A percentile compares a stretch with the other conserved stretches of the same genome.
Conservation (phyloP, 371 early-diverging fungal genomes). For the Mucor saturninus region DNA sequence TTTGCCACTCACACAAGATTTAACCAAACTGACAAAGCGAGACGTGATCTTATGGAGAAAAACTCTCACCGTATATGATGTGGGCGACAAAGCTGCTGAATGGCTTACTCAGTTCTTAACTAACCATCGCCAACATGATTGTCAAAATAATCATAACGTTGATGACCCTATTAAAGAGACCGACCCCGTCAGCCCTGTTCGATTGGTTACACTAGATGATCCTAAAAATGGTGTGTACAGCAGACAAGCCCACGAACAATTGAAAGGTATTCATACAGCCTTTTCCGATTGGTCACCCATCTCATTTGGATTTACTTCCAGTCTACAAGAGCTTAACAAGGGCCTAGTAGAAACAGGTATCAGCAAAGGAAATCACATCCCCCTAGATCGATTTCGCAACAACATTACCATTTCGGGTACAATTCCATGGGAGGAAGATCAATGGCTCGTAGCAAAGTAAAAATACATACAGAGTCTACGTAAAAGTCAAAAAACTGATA, state of each 20-base stretch:
- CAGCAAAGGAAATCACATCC: constrained; percentile 41
- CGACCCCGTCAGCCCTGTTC: constrained; percentile 17
- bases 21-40: constrained; percentile 12
- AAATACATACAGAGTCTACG: not conserved
- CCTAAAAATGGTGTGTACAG: constrained; percentile 32
- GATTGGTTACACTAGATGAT: constrained; percentile 46
- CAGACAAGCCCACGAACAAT: constrained; percentile 42
- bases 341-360: constrained; percentile 31
- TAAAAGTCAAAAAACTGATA: too few species aligned
- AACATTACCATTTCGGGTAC: constrained; percentile 52
- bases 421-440: constrained; percentile 55
- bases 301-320: constrained; percentile 44
- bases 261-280: constrained; percentile 45
- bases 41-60: constrained; percentile 42
- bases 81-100: constrained; percentile 45
- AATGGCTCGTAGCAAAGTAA: constrained; percentile 52
- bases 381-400: constrained; percentile 48
- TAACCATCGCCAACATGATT: constrained; percentile 35
- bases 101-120: constrained; percentile 45
- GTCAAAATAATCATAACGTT: constrained; percentile 30
- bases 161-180: constrained; percentile 17
- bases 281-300: constrained; percentile 53
- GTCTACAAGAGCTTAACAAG: constrained; percentile 39
- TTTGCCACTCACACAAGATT: constrained; percentile 39
- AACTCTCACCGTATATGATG: constrained; percentile 39